These are phyloP conservation scores for Phytophthora tubulina DNA, from an alignment of 352 stramenopile species.

Conservation along the genomic window DNA sequence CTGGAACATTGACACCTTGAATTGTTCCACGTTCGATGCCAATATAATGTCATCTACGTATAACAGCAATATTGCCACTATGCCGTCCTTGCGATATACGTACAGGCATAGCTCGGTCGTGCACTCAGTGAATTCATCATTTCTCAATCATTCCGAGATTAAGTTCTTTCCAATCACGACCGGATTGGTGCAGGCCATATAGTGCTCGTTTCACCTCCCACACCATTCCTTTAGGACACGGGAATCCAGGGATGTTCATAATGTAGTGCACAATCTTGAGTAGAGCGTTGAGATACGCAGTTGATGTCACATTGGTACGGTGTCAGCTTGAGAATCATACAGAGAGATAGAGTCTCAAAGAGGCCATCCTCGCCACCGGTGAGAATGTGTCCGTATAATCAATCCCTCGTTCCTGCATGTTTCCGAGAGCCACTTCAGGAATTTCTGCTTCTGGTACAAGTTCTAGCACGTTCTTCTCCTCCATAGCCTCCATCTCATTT, in stretches of 20 bases:
- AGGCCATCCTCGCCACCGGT: not conserved
- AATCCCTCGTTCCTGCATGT: not conserved
- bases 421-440: not conserved
- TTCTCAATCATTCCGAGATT: too few relatives aligned
- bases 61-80: too few relatives aligned
- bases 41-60: too few relatives aligned
- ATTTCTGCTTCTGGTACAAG: not conserved
- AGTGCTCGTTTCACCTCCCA: not conserved
- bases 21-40: too few relatives aligned
- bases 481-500: conserved; percentile 2
- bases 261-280: not conserved
- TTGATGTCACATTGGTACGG: not conserved
- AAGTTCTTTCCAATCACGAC: not conserved
- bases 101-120: too few relatives aligned
- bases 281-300: not conserved
- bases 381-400: not conserved
- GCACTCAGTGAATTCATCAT: too few relatives aligned
- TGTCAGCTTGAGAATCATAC: not conserved
- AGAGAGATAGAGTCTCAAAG: not conserved
- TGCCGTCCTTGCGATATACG: too few relatives aligned
- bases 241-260: not conserved
- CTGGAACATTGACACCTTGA: too few relatives aligned
- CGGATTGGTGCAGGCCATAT: not conserved
- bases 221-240: not conserved
- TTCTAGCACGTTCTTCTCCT: conserved; percentile 17